Percentiles rank a stretch among this genome's conserved stretches.
phyloP scores from a whole-genome alignment of 2,329 filamentous ascomycete genomes.

The Pseudogymnoascus sp. region DNA sequence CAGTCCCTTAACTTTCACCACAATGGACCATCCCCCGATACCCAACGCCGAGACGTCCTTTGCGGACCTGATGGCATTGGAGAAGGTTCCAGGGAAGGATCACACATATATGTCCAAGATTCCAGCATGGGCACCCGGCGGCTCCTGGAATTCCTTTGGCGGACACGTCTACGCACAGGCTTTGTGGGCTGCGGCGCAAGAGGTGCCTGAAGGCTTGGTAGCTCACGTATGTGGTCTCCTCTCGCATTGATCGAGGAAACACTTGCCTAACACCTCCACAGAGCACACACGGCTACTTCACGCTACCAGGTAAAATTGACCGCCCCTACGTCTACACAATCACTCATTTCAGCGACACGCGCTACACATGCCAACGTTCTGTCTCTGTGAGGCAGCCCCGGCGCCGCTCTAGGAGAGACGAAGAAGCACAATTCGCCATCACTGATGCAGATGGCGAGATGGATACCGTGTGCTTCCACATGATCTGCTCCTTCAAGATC shows the following conservation, averaged over 20 bases:
- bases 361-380: conserved; percentile 40
- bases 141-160: conserved; percentile 30
- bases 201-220: conserved; percentile 28
- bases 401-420: conserved; percentile 31
- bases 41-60: conserved; percentile 10
- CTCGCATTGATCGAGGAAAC: neutral
- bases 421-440: neutral
- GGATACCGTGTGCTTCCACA: conserved; percentile 39
- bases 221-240: conserved; percentile 34
- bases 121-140: conserved; percentile 14
- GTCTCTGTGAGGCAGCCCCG: conserved; percentile 42
- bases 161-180: conserved; percentile 38
- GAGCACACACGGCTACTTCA: conserved; percentile 46
- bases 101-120: conserved; percentile 13
- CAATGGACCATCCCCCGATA: neutral
- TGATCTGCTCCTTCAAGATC: conserved; percentile 43
- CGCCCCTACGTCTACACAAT: conserved; percentile 47
- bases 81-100: conserved; percentile 10
- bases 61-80: conserved; percentile 12
- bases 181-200: conserved; percentile 31
- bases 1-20: neutral
- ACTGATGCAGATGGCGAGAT: conserved; percentile 22
- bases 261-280: neutral
- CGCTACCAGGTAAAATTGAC: conserved; percentile 37
- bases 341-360: conserved; percentile 35